A percentile compares a stretch with the other conserved stretches of the same genome.
phyloP scores from a whole-genome alignment of 2,329 filamentous ascomycete genomes.

The Cordyceps militaris region DNA sequence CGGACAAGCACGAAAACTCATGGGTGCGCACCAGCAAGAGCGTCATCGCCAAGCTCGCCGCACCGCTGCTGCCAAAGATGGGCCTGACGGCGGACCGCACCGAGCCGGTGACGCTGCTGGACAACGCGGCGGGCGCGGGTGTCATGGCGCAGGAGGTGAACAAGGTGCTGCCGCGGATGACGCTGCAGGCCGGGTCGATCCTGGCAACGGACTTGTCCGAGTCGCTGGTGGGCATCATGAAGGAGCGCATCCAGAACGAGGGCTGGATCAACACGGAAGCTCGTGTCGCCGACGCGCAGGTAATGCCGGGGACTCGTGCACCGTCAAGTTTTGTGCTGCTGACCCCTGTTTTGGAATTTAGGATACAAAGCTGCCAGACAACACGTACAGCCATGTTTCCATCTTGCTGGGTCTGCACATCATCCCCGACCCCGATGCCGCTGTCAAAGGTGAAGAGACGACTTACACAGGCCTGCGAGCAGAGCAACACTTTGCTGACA shows the following conservation, averaged over 20 bases:
- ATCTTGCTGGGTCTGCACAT: constrained; percentile 41
- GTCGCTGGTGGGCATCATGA: constrained; percentile 34
- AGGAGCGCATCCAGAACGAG: constrained; percentile 31
- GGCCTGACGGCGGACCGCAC: constrained; percentile 6
- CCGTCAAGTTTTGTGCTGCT: not conserved
- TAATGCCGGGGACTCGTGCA: constrained; percentile 16
- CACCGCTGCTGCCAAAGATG: constrained; percentile 7
- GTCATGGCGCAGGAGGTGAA: constrained; percentile 41
- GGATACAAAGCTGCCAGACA: constrained; percentile 33
- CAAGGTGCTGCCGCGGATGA: constrained; percentile 25
- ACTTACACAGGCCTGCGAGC: too few relatives aligned
- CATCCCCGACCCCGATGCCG: constrained; percentile 33
- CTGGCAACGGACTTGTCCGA: constrained; percentile 42
- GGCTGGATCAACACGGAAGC: constrained; percentile 40
- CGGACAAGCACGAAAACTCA: not conserved
- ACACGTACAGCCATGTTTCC: constrained; percentile 37
- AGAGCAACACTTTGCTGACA: not conserved
- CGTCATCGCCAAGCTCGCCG: constrained; percentile 4
- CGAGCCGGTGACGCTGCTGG: constrained; percentile 36
- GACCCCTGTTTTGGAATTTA: constrained; percentile 14
- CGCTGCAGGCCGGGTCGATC: constrained; percentile 37
- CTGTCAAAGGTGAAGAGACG: constrained; percentile 23
- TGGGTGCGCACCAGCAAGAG: constrained; percentile 5
- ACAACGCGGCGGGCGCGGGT: constrained; percentile 48
- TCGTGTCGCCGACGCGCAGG: constrained; percentile 39